Evolutionary conservation across 2,329 filamentous ascomycete genomes (phyloP).

Genomic region (Aspergillus japonicus): DNA sequence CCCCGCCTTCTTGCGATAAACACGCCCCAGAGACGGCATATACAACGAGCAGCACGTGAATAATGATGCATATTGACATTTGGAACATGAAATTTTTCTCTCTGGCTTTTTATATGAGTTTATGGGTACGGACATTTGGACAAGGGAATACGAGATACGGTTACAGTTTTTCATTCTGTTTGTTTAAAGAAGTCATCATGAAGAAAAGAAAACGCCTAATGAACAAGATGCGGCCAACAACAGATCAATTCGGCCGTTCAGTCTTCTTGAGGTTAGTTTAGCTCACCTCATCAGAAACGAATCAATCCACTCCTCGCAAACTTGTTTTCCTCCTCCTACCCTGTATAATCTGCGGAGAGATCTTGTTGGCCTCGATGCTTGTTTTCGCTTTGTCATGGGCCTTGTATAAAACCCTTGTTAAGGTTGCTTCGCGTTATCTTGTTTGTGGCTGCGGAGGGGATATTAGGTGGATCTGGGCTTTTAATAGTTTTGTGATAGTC

Average conservation of each 20-base stretch:
- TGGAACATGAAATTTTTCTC: not conserved
- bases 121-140: not conserved
- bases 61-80: not conserved
- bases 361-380: not conserved
- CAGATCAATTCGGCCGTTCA: not conserved
- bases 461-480: no score
- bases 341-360: not conserved
- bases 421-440: no score
- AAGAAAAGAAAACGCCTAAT: not conserved
- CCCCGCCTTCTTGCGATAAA: no score
- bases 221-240: not conserved
- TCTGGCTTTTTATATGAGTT: not conserved
- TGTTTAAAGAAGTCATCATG: not conserved
- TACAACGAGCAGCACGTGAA: slow-evolving; percentile 14
- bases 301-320: not conserved
- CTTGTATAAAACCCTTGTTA: not conserved
- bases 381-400: not conserved
- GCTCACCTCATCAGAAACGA: not conserved
- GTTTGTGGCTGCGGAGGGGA: no score
- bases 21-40: not conserved
- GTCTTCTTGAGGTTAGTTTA: no score
- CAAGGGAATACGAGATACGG: not conserved
- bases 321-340: not conserved
- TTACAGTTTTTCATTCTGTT: not conserved
- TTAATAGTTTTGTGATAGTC: no score